Base-by-base conservation (phyloP, 345 rosid species). In the Eucalyptus urophylla region DNA sequence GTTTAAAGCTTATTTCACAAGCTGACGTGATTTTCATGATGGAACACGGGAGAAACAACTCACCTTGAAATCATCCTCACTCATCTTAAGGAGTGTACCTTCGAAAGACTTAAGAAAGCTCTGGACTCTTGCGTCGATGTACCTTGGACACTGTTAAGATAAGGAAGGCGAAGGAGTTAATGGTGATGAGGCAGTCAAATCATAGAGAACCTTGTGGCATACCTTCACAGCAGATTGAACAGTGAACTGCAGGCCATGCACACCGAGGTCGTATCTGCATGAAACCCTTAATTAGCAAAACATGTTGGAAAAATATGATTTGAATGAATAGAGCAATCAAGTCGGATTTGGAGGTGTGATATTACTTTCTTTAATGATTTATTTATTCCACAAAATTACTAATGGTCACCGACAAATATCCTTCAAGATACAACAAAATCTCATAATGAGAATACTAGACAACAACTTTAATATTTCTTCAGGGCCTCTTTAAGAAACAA, bases 161-260 rank as follows among this genome's bases (percentile, higher is more conserved):
- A 50, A 86, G 56, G 62, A 89, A 19, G 7, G 24, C 13, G 31
- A 43, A 85, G 81, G 56, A 37, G 49, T 72, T 53, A 53, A 50
- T 58, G 51, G 87, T 40, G 45, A 15, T 25, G 47, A 83, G 44
- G 72, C 12, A 58, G 54, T 19, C 56, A 49, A 56, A 3, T 45
- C 50, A 51, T 45, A 65, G 56, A 89, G 62, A 83, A 87, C 40
- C 14, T 83, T 27, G 69, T 24, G 43, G 67, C 29, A 89, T 87
- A 97, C 98, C 96, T 95, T 96, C 37, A 89, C 94, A 5, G 97
- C 90, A 45, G 99, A 97, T 90, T 97, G 99, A 90, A 97, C 92
- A 76, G 95, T 93, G 89, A 97, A 94, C 89, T 95, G 96, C 86
- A 96, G 80, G 65, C 99, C 98, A 37, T 89, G 92, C 29, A 97